Conservation (phyloP, 805 yeast species). For the Candida xyloterini region DNA sequence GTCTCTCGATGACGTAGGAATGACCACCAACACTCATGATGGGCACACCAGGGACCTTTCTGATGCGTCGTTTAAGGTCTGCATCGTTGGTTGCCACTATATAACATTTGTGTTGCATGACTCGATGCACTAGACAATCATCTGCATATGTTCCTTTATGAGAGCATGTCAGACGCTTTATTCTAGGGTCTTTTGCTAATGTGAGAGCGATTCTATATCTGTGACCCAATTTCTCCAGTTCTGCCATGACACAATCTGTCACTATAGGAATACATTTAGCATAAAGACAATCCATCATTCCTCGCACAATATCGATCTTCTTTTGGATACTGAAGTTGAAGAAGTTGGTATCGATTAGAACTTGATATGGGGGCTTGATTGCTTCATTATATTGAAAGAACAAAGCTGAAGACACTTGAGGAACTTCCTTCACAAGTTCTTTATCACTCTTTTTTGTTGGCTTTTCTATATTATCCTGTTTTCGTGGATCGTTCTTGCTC, state of each 20-base stretch:
- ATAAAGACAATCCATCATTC: constrained; percentile 92
- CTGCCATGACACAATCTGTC: constrained; percentile 98
- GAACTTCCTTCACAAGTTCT: constrained; percentile 70
- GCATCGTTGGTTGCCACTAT: constrained; percentile 99
- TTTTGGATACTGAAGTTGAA: constrained; percentile 95
- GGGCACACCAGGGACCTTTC: constrained; percentile 97
- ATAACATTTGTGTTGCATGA: constrained; percentile 93
- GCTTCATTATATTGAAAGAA: constrained; percentile 94
- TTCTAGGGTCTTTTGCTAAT: constrained; percentile 91
- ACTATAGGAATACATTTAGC: constrained; percentile 95
- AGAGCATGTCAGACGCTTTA: constrained; percentile 79
- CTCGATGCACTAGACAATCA: constrained; percentile 92
- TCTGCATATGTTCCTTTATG: constrained; percentile 98
- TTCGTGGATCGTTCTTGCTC: constrained; percentile 66
- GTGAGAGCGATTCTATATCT: constrained; percentile 89
- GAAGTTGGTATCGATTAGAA: constrained; percentile 93
- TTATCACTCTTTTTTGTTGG: constrained; percentile 54
- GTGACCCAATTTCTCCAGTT: constrained; percentile 93
- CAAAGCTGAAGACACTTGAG: constrained; percentile 93
- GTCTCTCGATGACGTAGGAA: constrained; percentile 85
- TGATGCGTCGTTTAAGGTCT: constrained; percentile 85
- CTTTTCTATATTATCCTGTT: constrained; percentile 44
- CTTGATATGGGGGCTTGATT: constrained; percentile 97
- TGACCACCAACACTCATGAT: constrained; percentile 95
- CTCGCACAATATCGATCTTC: constrained; percentile 90